Base-by-base conservation (phyloP, 169 alveolate genomes). In the Amoebophrya sp. region DNA sequence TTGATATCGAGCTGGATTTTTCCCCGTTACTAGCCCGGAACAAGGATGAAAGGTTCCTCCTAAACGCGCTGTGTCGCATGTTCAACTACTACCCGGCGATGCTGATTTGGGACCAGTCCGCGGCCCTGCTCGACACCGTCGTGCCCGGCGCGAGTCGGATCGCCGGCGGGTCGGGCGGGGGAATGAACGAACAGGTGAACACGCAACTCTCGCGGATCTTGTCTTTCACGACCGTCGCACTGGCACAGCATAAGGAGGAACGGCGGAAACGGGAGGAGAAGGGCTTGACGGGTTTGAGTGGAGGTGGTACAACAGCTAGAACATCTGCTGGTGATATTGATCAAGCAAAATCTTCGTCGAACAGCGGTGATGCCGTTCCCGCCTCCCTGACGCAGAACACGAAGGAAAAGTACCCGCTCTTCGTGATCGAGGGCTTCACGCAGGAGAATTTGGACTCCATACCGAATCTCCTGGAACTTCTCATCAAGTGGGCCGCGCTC, bases 351-450 rank as follows among this genome's bases (percentile, higher is more conserved):
- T n/a, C n/a, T n/a, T n/a, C n/a, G n/a, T n/a, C n/a, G n/a, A n/a
- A n/a, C n/a, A n/a, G n/a, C n/a, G n/a, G n/a, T n/a, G n/a, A n/a
- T n/a, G n/a, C n/a, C n/a, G n/a, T n/a, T n/a, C n/a, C n/a, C n/a
- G n/a, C n/a, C n/a, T n/a, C n/a, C n/a, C n/a, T n/a, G n/a, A n/a
- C n/a, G n/a, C n/a, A n/a, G n/a, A n/a, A n/a, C n/a, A n/a, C n/a
- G n/a, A n/a, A n/a, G n/a, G n/a, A n/a, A n/a, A n/a, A n/a, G n/a
- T n/a, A n/a, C n/a, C n/a, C n/a, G n/a, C n/a, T n/a, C n/a, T n/a
- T n/a, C n/a, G n/a, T n/a, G n/a, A n/a, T n/a, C n/a, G 32, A 66
- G 32, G 83, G 83, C 35, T 66, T 66, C 83, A 66, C 83, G 83
- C 83, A 66, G 35, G 83, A 66, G 32, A 66, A 66, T 25, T 2